Evolutionary conservation across 2,329 filamentous ascomycete genomes (phyloP), one percentile per base, ranked within the genome.

Genomic region (Aspergillus sp.): DNA sequence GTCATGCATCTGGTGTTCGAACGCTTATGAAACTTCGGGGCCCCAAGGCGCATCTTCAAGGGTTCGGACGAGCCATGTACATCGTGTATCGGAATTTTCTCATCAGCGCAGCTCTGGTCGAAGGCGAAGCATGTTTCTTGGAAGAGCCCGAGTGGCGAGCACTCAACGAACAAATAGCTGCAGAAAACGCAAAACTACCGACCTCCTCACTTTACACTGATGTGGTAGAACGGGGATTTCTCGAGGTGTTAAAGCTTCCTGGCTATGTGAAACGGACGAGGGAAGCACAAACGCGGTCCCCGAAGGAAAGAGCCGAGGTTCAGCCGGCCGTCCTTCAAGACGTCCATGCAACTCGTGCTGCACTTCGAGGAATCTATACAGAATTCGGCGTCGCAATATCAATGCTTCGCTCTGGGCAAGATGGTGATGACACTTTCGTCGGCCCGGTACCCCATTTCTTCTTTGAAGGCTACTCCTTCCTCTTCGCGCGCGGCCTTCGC

Each of bases 31-130:
- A 67, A 38, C 67, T 73, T 17, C 76, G 76, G 13, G 76, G 76
- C 5, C 70, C 74, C 17, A 56, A 62, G 28, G 68, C 69, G 28
- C 72, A 77, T 57, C 64, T 71, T n/a, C 59, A 64, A n/a, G 76
- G 75, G 0, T 71, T 78, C 41, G 76, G 74, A 23, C 71, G 72
- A 9, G 70, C 72, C 25, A 66, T 77, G 53, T 77, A 74, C 34
- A 68, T 76, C 17, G 72, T 74, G 7, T 77, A 71, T 65, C 74
- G 76, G 15, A 71, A 73, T 31, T 74, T 74, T 13, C 63, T 79
- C 4, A 66, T 78, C 31, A 72, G 75, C 15, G 70, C 74, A 19
- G 73, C 76, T 2, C 66, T 76, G 41, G 64, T 74, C 17, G 64
- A 70, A 13, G 71, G 74, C 9, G 71, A 73, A 45, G 64, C 72